These are phyloP conservation scores for Datura wrightii DNA, from an alignment of 257 asterid species.

Conservation along the genomic window DNA sequence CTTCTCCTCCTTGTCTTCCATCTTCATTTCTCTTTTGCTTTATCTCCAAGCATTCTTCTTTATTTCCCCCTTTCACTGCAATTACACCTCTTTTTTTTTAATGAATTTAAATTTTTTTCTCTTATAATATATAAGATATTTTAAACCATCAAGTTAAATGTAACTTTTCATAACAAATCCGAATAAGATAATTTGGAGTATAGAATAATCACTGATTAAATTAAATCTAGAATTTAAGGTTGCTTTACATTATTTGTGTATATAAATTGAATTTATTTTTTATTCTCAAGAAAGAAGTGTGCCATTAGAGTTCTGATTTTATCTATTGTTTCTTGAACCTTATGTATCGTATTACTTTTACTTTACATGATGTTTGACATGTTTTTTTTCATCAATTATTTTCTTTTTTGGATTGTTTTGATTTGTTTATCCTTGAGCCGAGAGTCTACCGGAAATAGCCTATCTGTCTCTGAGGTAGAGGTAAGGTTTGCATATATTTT, in stretches of 20 bases:
- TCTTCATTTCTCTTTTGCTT: not conserved
- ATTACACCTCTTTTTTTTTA: not conserved
- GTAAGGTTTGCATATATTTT: no score
- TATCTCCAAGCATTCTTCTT: constrained; percentile 12
- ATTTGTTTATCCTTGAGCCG: no score
- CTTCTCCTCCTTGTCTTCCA: not conserved
- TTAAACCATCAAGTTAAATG: not conserved
- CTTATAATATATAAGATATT: no score
- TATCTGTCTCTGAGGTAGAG: no score
- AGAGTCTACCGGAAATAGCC: no score
- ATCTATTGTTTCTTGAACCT: no score
- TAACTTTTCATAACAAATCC: not conserved
- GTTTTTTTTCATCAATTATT: no score
- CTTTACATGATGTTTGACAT: no score
- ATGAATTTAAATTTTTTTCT: not conserved
- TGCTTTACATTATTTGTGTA: not conserved
- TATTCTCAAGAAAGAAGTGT: not conserved
- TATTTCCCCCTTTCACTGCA: not conserved
- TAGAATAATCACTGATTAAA: not conserved
- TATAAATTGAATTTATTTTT: not conserved
- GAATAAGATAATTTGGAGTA: no score
- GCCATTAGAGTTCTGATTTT: no score
- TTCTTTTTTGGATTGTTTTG: no score
- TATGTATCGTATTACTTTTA: no score
- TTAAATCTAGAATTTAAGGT: fast-evolving